A percentile compares a stretch with the other conserved stretches of the same genome.
phyloP scores from a whole-genome alignment of 2,329 filamentous ascomycete genomes.

The Ophiostoma pallidulum region DNA sequence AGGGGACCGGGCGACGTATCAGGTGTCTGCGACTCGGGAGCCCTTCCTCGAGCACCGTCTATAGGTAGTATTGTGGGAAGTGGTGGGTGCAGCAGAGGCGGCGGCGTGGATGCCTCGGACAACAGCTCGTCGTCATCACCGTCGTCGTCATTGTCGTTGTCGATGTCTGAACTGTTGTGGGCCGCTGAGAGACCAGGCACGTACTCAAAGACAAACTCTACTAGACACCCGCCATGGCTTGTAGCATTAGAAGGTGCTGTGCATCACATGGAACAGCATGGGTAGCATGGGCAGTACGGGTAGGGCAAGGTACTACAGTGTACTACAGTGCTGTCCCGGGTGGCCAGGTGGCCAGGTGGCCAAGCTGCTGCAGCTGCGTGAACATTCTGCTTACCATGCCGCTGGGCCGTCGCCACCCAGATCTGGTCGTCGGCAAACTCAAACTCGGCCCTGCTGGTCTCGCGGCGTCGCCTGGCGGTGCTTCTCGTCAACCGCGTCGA shows the following conservation, averaged over 20 bases:
- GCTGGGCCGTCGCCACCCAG: constrained; percentile 1
- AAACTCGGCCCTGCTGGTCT: constrained; percentile 5
- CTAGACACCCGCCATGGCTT: background rate
- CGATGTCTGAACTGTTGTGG: background rate
- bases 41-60: too few relatives aligned
- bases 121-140: background rate
- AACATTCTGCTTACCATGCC: constrained; percentile 1
- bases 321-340: too few relatives aligned
- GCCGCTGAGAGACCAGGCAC: background rate
- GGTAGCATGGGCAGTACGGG: too few relatives aligned
- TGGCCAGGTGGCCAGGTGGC: too few relatives aligned
- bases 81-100: background rate
- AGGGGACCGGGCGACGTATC: too few relatives aligned
- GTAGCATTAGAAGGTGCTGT: too few relatives aligned
- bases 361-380: too few relatives aligned
- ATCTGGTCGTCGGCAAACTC: constrained; percentile 9
- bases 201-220: constrained; percentile 7
- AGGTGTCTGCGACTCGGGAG: too few relatives aligned
- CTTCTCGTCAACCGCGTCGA: background rate
- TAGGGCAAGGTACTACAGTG: too few relatives aligned
- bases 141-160: too few relatives aligned
- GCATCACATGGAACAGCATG: too few relatives aligned
- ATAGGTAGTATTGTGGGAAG: too few relatives aligned
- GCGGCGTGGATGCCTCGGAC: background rate
- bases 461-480: background rate